These are phyloP conservation scores for Pseudopithomyces chartarum DNA, from an alignment of 2,329 filamentous ascomycete species.

Conservation along the genomic window DNA sequence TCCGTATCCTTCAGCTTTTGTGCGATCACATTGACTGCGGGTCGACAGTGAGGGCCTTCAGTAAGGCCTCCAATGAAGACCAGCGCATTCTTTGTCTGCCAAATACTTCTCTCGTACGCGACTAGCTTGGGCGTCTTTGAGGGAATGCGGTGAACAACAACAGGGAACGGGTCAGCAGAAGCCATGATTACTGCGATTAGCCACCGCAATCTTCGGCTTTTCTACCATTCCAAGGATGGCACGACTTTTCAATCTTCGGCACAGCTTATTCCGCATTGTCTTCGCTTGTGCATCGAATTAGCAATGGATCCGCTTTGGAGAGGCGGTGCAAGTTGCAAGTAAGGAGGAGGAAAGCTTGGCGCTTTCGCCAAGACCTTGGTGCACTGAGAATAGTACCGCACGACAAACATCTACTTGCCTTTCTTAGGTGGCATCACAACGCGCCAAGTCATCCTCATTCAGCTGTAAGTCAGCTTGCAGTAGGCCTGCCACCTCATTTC, in stretches of 20 bases:
- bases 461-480: background rate
- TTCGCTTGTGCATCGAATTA: background rate
- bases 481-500: background rate
- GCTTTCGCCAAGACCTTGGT: background rate
- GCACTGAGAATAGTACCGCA: background rate
- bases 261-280: background rate
- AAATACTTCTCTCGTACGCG: conserved; percentile 20
- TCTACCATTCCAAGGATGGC: background rate
- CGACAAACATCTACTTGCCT: background rate
- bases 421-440: background rate
- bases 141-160: conserved; percentile 18
- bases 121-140: conserved; percentile 11
- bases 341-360: background rate
- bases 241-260: background rate
- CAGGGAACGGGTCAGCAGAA: conserved; percentile 3
- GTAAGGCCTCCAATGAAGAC: conserved; percentile 24
- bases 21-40: conserved; percentile 1
- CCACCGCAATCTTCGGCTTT: background rate
- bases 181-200: background rate
- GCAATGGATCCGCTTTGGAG: background rate
- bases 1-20: background rate
- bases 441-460: background rate
- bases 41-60: conserved; percentile 18
- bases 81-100: conserved; percentile 14
- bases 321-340: background rate